Percentiles rank a stretch among this genome's conserved stretches.
Conservation (phyloP, 139 green algal genomes). For the Tetraselmis chui region DNA sequence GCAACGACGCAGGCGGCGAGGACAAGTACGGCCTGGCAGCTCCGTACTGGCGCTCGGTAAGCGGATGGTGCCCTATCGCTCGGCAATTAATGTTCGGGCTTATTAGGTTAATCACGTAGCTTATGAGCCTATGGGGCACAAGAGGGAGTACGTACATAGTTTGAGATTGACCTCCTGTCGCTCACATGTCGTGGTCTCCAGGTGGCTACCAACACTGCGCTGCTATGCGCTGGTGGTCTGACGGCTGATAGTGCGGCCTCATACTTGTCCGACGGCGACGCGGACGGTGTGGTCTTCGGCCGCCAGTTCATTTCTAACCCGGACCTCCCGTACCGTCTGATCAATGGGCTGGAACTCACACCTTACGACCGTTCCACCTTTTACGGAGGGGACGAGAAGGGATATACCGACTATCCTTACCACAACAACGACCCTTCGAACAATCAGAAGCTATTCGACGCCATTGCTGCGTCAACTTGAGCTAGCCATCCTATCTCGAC, state of each 20-base stretch:
- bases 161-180: no score
- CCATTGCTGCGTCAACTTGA: no score
- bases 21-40: not conserved
- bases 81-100: no score
- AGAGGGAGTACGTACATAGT: no score
- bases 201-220: constrained; percentile 29
- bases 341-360: constrained; percentile 53
- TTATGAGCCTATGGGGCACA: no score
- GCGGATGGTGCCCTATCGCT: no score
- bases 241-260: constrained; percentile 27
- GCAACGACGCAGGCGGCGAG: constrained; percentile 7
- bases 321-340: constrained; percentile 62
- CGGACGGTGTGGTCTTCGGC: constrained; percentile 39
- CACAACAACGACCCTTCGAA: constrained; percentile 46
- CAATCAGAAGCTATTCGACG: not conserved
- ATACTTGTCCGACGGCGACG: constrained; percentile 32
- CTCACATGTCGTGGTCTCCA: no score
- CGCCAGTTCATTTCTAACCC: constrained; percentile 65
- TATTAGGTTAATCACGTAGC: no score
- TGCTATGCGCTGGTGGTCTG: constrained; percentile 66
- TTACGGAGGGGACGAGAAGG: constrained; percentile 48
- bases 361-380: constrained; percentile 72
- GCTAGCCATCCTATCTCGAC: no score
- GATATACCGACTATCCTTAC: constrained; percentile 79
- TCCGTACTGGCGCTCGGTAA: not conserved